Percentiles rank a stretch among this genome's conserved stretches.
Evolutionary conservation across 2,329 filamentous ascomycete species (phyloP).

Genomic region (Fusarium longipes): DNA sequence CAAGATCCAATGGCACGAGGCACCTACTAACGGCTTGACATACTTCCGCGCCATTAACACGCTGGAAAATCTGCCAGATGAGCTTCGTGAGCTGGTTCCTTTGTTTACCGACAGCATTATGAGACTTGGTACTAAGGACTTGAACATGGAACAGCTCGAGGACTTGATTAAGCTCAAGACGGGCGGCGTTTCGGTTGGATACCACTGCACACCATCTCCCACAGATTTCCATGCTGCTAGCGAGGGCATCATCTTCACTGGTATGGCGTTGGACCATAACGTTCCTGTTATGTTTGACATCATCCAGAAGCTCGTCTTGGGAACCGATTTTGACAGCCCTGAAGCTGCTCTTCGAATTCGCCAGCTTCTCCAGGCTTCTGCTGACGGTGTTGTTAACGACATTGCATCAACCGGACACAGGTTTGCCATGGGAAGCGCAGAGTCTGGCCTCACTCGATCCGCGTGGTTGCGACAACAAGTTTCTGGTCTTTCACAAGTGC

Average conservation of each 20-base stretch:
- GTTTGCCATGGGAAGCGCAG: slow-evolving; percentile 85
- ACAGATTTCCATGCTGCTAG: slow-evolving; percentile 74
- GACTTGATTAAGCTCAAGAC: slow-evolving; percentile 97
- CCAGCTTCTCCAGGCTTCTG: slow-evolving; percentile 85
- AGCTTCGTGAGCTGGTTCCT: slow-evolving; percentile 85
- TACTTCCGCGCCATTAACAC: slow-evolving; percentile 93
- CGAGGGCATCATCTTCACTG: slow-evolving; percentile 86
- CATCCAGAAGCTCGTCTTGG: slow-evolving; percentile 80
- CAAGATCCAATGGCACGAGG: slow-evolving; percentile 88
- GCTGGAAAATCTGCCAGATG: slow-evolving; percentile 82
- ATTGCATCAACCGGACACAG: slow-evolving; percentile 91
- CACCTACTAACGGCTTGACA: slow-evolving; percentile 93
- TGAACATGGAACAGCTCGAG: slow-evolving; percentile 94
- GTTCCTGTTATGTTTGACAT: slow-evolving; percentile 92
- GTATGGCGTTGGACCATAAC: slow-evolving; percentile 90
- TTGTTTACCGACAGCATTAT: slow-evolving; percentile 93
- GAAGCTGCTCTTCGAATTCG: slow-evolving; percentile 85
- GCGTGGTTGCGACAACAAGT: slow-evolving; percentile 84
- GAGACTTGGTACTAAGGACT: slow-evolving; percentile 88
- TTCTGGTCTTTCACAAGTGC: slow-evolving; percentile 89
- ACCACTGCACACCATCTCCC: slow-evolving; percentile 84
- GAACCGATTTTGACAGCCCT: slow-evolving; percentile 89
- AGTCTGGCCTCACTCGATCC: slow-evolving; percentile 79
- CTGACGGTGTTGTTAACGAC: slow-evolving; percentile 89
- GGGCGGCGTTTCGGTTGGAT: slow-evolving; percentile 86